Base-by-base conservation (phyloP, 352 stramenopile species). In the Phytophthora cactorum region DNA sequence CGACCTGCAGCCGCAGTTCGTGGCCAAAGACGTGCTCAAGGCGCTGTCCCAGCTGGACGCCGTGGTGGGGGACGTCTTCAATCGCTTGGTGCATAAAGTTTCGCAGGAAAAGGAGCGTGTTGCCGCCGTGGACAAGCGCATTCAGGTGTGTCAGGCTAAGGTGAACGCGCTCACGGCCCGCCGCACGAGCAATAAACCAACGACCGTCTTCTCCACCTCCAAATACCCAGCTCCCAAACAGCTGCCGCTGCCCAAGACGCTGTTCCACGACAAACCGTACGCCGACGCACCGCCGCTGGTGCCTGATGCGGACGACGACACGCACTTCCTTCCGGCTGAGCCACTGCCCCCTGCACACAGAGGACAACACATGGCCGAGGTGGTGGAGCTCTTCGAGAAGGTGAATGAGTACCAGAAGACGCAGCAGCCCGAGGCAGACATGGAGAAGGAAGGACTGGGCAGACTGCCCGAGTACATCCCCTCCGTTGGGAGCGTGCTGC, bases 171-270 rank as follows among this genome's bases (percentile, higher is more conserved):
- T 96, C 63, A 90, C 85, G 57, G 85, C 87, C 45, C 86, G 88
- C 25, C 82, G 86, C 55, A 84, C 83, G 9, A 92, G 80, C 52
- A 96, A 92, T 73, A 96, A 95, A 54, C 86, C 88, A 43, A 96
- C 88, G 34, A 96, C 88, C 8, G 85, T 96, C n/a, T 96, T 95
- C 72, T 95, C 86, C 27, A 96, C 88, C 28, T 93, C 88, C 60
- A 93, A 92, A 66, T 96, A 93, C 68, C 88, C 88, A 9, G 86
- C 88, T 4, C 88, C 88, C 10, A 88, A 90, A 70, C 71, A 81
- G 47, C 59, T 95, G 25, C 77, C 82, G 41, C 68, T 86, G 29
- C 72, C 80, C 17, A 93, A 90, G 72, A 91, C 84, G 50, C 77
- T 96, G 12, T 96, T 95, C 69, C 66, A 87, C 41, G 88, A 96